Evolutionary conservation across 1,139 yeast genomes (phyloP).

Genomic region (Casaregolazyma lundiana): DNA sequence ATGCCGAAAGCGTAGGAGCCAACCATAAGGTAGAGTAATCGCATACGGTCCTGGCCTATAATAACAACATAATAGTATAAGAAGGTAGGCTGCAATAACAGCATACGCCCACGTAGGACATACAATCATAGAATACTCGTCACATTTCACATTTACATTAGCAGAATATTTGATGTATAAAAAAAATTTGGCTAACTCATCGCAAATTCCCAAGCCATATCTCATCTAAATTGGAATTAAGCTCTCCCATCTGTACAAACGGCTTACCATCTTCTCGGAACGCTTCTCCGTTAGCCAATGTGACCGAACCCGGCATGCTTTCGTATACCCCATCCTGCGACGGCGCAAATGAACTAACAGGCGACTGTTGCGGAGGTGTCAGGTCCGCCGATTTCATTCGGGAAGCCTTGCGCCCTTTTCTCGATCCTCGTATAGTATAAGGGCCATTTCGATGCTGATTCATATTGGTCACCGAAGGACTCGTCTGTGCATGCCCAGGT

Average conservation of each 20-base stretch:
- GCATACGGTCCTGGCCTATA: no score
- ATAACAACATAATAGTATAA: no score
- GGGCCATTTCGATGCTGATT: background rate
- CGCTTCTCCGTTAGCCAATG: background rate
- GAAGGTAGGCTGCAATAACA: no score
- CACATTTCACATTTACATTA: background rate
- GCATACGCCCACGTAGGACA: no score
- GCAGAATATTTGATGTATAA: background rate
- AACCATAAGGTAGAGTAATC: no score
- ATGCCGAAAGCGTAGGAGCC: no score
- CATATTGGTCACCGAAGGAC: background rate
- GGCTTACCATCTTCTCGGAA: conserved; percentile 1
- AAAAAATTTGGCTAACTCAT: background rate
- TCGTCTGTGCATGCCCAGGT: conserved; percentile 12
- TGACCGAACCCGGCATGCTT: background rate
- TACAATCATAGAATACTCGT: no score
- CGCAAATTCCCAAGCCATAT: conserved; percentile 9
- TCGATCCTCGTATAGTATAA: background rate
- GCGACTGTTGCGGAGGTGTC: background rate
- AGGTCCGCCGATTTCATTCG: background rate
- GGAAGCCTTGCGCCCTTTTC: background rate
- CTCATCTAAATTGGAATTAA: conserved; percentile 13
- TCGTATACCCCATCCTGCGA: background rate
- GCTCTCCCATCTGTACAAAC: conserved; percentile 14
- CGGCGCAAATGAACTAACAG: no score